Conservation (phyloP, 2,329 filamentous ascomycete species). For the Ophiostoma australiae region DNA sequence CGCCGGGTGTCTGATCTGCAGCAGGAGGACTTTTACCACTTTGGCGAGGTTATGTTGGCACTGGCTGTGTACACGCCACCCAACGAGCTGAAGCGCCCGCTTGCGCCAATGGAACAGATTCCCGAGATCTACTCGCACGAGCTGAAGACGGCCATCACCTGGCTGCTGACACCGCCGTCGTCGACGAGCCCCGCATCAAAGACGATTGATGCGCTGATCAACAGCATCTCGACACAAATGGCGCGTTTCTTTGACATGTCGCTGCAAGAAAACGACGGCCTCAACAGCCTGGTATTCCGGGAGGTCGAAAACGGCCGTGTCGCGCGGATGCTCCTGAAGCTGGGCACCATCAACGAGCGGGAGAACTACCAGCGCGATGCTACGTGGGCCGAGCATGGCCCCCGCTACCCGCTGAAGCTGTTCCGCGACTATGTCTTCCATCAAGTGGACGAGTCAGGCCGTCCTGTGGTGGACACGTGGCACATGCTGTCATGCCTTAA, state of each 20-base stretch:
- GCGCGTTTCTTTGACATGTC: constrained; percentile 69
- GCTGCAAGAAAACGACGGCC: constrained; percentile 72
- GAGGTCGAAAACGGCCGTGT: constrained; percentile 89
- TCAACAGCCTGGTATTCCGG: constrained; percentile 64
- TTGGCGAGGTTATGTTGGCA: constrained; percentile 79
- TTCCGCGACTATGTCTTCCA: constrained; percentile 98
- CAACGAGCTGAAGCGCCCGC: constrained; percentile 44
- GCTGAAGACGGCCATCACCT: constrained; percentile 72
- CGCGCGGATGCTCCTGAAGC: constrained; percentile 72
- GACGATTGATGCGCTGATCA: constrained; percentile 72
- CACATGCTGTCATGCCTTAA: constrained; percentile 84
- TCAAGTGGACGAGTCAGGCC: constrained; percentile 79
- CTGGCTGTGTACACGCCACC: constrained; percentile 66
- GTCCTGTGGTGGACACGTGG: constrained; percentile 77
- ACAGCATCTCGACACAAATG: constrained; percentile 71
- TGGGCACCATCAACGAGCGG: constrained; percentile 84
- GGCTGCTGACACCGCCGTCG: constrained; percentile 65
- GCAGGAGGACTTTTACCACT: constrained; percentile 77
- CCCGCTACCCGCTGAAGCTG: constrained; percentile 86
- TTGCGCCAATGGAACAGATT: constrained; percentile 70
- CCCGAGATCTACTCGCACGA: constrained; percentile 67
- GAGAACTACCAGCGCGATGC: constrained; percentile 59
- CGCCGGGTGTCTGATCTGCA: constrained; percentile 71
- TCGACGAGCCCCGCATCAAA: constrained; percentile 52
- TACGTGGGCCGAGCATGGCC: constrained; percentile 86